These are phyloP conservation scores for Coprinopsis marcescibilis DNA, from an alignment of 768 basidiomycete species.

Conservation along the genomic window DNA sequence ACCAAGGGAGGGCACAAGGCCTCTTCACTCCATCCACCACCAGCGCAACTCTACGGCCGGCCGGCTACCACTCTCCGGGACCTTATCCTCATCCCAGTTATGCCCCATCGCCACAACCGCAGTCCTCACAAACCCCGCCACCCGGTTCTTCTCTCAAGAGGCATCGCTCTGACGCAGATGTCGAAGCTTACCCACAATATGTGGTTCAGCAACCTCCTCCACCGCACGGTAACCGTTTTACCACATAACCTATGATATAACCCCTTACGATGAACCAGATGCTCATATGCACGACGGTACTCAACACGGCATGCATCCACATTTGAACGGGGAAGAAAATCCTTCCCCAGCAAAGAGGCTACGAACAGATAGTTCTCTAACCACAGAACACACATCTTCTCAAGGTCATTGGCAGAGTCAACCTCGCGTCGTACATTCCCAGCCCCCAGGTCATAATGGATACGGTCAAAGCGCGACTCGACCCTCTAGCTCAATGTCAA, in stretches of 20 bases:
- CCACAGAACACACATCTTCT: constrained; percentile 28
- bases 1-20: constrained; percentile 83
- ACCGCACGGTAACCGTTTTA: constrained; percentile 15
- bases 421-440: constrained; percentile 13
- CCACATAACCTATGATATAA: not conserved
- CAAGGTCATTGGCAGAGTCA: constrained; percentile 25
- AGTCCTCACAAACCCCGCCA: constrained; percentile 45
- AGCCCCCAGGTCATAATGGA: constrained; percentile 23
- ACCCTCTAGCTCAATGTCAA: constrained; percentile 37
- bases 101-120: constrained; percentile 43
- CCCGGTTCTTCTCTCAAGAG: constrained; percentile 34
- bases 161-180: constrained; percentile 51
- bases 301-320: constrained; percentile 46
- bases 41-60: constrained; percentile 39
- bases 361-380: constrained; percentile 47
- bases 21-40: constrained; percentile 84
- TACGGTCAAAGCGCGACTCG: constrained; percentile 41
- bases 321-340: constrained; percentile 50
- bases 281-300: constrained; percentile 38
- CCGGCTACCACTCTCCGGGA: constrained; percentile 49
- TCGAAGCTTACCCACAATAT: constrained; percentile 34
- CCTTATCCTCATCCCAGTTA: constrained; percentile 40
- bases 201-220: too few relatives aligned
- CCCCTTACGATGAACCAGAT: constrained; percentile 23
- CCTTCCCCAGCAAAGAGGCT: constrained; percentile 70